Base-by-base conservation (phyloP, 108 stramenopile genomes). In the Nitzschia putrida region DNA sequence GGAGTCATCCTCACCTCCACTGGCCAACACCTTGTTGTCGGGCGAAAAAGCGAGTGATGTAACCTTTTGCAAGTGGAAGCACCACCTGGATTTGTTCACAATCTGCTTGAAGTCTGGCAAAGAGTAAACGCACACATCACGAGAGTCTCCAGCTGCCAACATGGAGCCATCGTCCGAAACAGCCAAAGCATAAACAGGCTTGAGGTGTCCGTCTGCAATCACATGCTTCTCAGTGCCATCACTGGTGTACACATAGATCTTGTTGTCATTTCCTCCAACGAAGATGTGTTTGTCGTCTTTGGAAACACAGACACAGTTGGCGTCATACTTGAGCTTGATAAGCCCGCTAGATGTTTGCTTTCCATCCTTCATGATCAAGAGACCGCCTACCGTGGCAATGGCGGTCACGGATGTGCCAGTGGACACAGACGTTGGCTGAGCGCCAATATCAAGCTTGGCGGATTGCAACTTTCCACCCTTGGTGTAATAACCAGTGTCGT, bases 241-340 rank as follows among this genome's bases (percentile, higher is more conserved):
- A 18, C 81, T 64, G 25, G 45, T 55, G 72, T 96, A 98, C 18
- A 98, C 76, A 71, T 95, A 85, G 60, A 96, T 92, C 52, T 95
- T 90, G 76, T 87, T 81, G 56, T 96, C 95, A 53, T 90, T 68
- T n/a, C 94, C 95, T 20, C 97, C 95, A n/a, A 96, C 93, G 63
- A 89, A 95, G 34, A 96, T 83, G 45, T 83, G 91, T 23, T 80
- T 77, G 41, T 91, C 96, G 42, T 89, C 82, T 53, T 70, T 74
- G 59, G 86, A 73, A 8, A 97, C 82, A 71, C 86, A 88, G 37
- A 96, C 75, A 13, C 87, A 77, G 11, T 80, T 73, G 14, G 94
- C 89, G 24, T 71, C 80, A 82, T 94, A 97, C 0, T 70, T 68
- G 21, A 84, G 66, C 18, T 61, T 63, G n/a, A 82, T 64, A 43